phyloP scores from a whole-genome alignment of 805 yeast genomes.

The Sugiyamaella qingdaonensis region DNA sequence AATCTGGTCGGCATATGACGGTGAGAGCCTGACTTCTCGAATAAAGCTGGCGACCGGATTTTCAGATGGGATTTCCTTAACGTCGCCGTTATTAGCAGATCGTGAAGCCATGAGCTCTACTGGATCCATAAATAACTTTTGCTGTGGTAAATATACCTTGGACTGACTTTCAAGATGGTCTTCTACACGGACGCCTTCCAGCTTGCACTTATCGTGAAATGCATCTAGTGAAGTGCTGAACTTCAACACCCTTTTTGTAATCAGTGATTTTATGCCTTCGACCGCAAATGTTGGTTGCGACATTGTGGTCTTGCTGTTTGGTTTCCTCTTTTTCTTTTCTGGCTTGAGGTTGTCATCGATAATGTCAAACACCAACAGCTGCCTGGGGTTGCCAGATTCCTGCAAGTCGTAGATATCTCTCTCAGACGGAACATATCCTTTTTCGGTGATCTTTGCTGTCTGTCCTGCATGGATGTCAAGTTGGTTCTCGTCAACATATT shows the following conservation, averaged over 20 bases:
- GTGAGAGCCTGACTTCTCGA: slow-evolving; percentile 40
- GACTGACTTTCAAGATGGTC: slow-evolving; percentile 37
- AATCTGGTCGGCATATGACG: slow-evolving; percentile 62
- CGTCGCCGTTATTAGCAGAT: slow-evolving; percentile 14
- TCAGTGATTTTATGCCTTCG: slow-evolving; percentile 56
- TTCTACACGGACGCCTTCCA: slow-evolving; percentile 40
- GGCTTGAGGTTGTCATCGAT: slow-evolving; percentile 40
- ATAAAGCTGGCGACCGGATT: slow-evolving; percentile 50
- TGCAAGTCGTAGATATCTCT: slow-evolving; percentile 48
- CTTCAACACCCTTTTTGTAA: slow-evolving; percentile 51
- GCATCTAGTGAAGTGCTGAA: slow-evolving; percentile 42
- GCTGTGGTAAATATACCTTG: slow-evolving; percentile 42
- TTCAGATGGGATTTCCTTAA: neutral
- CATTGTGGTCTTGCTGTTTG: slow-evolving; percentile 35
- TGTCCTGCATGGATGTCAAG: slow-evolving; percentile 28
- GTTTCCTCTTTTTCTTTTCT: slow-evolving; percentile 19
- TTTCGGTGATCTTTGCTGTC: slow-evolving; percentile 1
- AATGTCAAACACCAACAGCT: slow-evolving; percentile 69
- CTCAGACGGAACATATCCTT: slow-evolving; percentile 35
- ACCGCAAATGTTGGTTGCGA: slow-evolving; percentile 40
- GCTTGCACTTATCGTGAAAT: slow-evolving; percentile 35
- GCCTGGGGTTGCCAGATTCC: slow-evolving; percentile 34
- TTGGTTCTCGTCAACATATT: slow-evolving; percentile 77
- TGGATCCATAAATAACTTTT: slow-evolving; percentile 54
- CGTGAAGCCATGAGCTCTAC: slow-evolving; percentile 49